Conservation (phyloP, 768 basidiomycete genomes). For the Russula sp. region DNA sequence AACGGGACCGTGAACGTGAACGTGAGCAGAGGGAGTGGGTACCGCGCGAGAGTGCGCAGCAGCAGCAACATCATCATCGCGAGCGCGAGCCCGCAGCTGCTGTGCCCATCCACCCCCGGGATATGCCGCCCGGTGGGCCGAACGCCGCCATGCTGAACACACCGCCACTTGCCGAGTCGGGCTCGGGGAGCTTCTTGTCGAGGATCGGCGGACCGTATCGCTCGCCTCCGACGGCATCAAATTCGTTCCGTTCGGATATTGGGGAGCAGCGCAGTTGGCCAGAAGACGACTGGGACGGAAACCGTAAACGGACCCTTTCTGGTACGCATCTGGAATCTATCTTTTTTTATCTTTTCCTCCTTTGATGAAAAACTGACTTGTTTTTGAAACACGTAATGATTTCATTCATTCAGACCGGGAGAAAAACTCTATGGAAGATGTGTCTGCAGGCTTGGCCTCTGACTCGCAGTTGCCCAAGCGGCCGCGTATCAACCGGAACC, state of each 20-base stretch:
- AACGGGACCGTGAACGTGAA: conserved; percentile 46
- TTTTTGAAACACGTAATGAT: neutral
- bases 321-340: conserved; percentile 39
- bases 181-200: conserved; percentile 40
- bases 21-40: conserved; percentile 29
- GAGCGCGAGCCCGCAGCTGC: conserved; percentile 5
- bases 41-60: conserved; percentile 19
- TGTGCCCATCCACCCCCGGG: conserved; percentile 6
- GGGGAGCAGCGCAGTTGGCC: conserved; percentile 22
- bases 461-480: conserved; percentile 49
- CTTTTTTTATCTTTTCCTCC: neutral
- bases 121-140: conserved; percentile 5
- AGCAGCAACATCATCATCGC: conserved; percentile 10
- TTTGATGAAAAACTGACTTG: neutral
- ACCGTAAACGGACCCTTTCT: conserved; percentile 60
- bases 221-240: conserved; percentile 27
- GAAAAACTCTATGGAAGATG: conserved; percentile 41
- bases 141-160: neutral
- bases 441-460: conserved; percentile 35
- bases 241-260: conserved; percentile 17
- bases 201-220: conserved; percentile 60
- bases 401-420: conserved; percentile 49
- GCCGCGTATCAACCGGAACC: conserved; percentile 50
- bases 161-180: conserved; percentile 6
- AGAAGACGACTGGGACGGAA: conserved; percentile 63